Conservation (phyloP, 306 rosid species). For the Casuarina glauca region DNA sequence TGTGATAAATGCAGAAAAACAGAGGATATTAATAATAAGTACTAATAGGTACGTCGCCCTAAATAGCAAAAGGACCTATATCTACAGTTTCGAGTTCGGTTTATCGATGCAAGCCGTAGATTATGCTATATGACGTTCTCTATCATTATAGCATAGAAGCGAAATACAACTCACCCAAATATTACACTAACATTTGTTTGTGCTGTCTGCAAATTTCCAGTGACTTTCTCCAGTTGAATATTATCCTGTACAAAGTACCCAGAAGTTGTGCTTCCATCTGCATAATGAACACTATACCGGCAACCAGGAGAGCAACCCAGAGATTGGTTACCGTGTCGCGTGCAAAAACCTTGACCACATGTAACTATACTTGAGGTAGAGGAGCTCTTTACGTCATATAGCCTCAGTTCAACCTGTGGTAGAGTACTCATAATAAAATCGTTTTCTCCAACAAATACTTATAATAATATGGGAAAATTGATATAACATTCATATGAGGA, state of each 20-base stretch:
- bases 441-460: conserved; percentile 14
- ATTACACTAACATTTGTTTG: conserved; percentile 45
- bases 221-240: conserved; percentile 51
- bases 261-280: conserved; percentile 78
- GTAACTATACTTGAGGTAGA: conserved; percentile 48
- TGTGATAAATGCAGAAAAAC: not conserved
- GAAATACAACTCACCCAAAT: conserved; percentile 68
- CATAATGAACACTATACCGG: conserved; percentile 64
- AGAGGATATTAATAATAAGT: not conserved
- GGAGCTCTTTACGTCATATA: conserved; percentile 59
- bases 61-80: not conserved
- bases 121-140: not conserved
- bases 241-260: conserved; percentile 76
- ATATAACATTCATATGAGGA: conserved; percentile 7
- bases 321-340: conserved; percentile 45
- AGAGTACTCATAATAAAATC: conserved; percentile 33
- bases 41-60: not conserved
- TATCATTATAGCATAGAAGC: not conserved
- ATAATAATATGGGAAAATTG: conserved; percentile 12
- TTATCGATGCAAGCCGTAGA: too few species aligned
- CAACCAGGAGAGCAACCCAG: conserved; percentile 62
- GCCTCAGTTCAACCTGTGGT: conserved; percentile 64
- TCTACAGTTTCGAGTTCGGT: not conserved
- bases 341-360: conserved; percentile 71
- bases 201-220: conserved; percentile 41